Conservation (phyloP, 495 filamentous ascomycete species). For the Penicillium argentinense region DNA sequence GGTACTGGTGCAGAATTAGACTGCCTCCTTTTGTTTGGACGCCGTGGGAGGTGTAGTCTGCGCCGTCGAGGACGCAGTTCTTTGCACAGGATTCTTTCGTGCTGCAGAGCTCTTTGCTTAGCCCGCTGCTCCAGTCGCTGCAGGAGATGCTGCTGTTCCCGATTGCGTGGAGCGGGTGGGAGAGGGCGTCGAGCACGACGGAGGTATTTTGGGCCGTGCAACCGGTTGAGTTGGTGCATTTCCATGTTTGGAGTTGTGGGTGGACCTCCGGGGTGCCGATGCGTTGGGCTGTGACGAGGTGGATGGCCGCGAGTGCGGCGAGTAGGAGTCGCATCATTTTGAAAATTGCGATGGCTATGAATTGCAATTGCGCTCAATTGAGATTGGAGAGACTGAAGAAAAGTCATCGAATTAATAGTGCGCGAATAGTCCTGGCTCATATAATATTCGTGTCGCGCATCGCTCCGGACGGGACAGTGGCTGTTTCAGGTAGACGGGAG, state of each 20-base stretch:
- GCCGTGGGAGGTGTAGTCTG: conserved; percentile 47
- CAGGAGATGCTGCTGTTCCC: conserved; percentile 21
- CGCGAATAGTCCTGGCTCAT: not conserved
- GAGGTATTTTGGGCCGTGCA: conserved; percentile 39
- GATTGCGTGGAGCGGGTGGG: conserved; percentile 47
- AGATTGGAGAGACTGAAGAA: no score
- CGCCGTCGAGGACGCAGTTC: conserved; percentile 54
- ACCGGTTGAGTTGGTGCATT: conserved; percentile 36
- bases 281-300: conserved; percentile 21
- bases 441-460: not conserved
- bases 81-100: conserved; percentile 43
- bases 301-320: conserved; percentile 8
- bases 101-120: conserved; percentile 48
- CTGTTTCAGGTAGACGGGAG: conserved; percentile 1
- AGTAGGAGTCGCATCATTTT: conserved; percentile 3
- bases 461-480: not conserved
- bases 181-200: conserved; percentile 39
- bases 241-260: conserved; percentile 38
- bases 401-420: not conserved
- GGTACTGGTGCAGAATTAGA: conserved; percentile 46
- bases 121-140: conserved; percentile 34
- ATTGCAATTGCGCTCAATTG: no score
- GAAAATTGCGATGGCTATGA: not conserved
- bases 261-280: conserved; percentile 33
- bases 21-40: conserved; percentile 42